phyloP scores from a whole-genome alignment of 805 yeast genomes.

The Starmerella khaoyaiensis region DNA sequence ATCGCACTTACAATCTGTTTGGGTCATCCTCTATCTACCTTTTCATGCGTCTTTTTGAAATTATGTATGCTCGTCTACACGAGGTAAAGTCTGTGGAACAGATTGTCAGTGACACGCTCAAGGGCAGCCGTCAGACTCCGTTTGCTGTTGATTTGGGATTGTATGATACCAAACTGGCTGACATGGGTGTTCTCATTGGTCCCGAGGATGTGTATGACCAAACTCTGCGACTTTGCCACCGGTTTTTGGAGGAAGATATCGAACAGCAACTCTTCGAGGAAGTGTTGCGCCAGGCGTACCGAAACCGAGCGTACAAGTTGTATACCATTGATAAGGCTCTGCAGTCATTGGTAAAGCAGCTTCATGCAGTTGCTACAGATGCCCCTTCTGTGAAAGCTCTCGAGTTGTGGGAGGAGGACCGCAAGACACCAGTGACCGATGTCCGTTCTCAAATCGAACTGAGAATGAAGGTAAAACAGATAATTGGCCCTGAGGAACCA shows the following conservation, averaged over 20 bases:
- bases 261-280: slow-evolving; percentile 96
- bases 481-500: slow-evolving; percentile 66
- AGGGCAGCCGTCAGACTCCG: slow-evolving; percentile 32
- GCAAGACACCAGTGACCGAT: slow-evolving; percentile 48
- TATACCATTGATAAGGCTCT: slow-evolving; percentile 89
- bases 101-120: slow-evolving; percentile 61
- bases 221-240: slow-evolving; percentile 58
- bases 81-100: slow-evolving; percentile 65
- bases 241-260: slow-evolving; percentile 72
- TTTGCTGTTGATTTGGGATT: slow-evolving; percentile 83
- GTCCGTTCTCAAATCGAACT: slow-evolving; percentile 81
- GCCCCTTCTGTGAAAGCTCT: slow-evolving; percentile 67
- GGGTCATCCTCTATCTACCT: slow-evolving; percentile 81
- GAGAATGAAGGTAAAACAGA: slow-evolving; percentile 71
- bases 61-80: slow-evolving; percentile 62
- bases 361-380: slow-evolving; percentile 74
- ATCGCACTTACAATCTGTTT: slow-evolving; percentile 58
- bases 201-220: slow-evolving; percentile 46
- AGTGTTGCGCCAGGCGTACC: slow-evolving; percentile 83
- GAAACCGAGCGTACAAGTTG: slow-evolving; percentile 82
- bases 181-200: slow-evolving; percentile 57
- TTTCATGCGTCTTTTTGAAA: slow-evolving; percentile 73
- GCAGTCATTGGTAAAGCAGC: slow-evolving; percentile 70
- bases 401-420: slow-evolving; percentile 69
- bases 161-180: slow-evolving; percentile 65